phyloP scores from a whole-genome alignment of 2,329 filamentous ascomycete genomes.

The Claviceps citrina region DNA sequence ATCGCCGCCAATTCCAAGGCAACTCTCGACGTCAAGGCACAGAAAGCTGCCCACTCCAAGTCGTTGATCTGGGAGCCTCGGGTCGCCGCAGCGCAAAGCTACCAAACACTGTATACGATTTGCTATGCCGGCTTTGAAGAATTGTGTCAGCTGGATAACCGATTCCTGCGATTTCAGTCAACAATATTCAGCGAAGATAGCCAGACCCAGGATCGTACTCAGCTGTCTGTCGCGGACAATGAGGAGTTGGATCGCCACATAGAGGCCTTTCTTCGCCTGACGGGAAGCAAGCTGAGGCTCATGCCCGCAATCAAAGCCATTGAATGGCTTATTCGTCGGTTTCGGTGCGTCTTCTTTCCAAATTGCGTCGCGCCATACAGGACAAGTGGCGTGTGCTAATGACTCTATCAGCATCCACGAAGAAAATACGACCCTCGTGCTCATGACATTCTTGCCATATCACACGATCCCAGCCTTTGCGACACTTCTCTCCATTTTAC shows the following conservation, averaged over 20 bases:
- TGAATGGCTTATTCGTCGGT: constrained; percentile 88
- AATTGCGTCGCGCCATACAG: background rate
- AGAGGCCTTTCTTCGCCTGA: constrained; percentile 68
- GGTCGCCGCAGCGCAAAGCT: constrained; percentile 74
- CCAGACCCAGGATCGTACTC: constrained; percentile 70
- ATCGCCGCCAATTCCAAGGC: constrained; percentile 83
- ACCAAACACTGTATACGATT: constrained; percentile 73
- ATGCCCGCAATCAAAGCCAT: constrained; percentile 80
- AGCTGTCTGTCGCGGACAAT: constrained; percentile 73
- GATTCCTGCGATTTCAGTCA: constrained; percentile 58
- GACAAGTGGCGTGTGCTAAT: constrained; percentile 3
- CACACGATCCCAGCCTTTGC: constrained; percentile 75
- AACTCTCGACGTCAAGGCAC: constrained; percentile 81
- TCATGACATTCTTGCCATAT: constrained; percentile 85
- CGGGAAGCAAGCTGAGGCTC: constrained; percentile 60
- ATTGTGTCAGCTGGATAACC: constrained; percentile 68
- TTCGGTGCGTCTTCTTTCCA: constrained; percentile 43
- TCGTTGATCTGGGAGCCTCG: constrained; percentile 85
- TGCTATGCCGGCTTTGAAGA: constrained; percentile 85
- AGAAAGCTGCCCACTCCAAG: constrained; percentile 81
- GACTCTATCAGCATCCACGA: constrained; percentile 58
- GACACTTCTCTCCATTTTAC: constrained; percentile 75
- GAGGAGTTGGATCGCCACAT: constrained; percentile 62
- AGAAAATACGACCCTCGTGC: constrained; percentile 62
- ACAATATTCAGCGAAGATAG: constrained; percentile 91